Base-by-base conservation (phyloP, 1,284 basidiomycete species). In the Polyporus tsugae region DNA sequence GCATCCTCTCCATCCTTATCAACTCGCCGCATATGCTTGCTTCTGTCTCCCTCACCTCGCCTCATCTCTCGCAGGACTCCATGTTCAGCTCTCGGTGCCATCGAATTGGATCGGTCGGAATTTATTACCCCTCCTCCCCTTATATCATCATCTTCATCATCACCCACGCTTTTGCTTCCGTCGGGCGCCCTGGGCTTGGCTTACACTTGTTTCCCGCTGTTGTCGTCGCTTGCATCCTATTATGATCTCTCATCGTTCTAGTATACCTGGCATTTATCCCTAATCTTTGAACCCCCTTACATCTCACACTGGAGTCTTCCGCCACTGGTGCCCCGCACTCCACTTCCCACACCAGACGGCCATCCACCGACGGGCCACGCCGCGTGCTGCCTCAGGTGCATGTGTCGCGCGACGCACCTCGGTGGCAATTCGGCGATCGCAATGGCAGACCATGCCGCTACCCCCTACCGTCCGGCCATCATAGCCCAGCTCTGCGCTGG, bases 31-130 rank as follows among this genome's bases (percentile, higher is more conserved):
- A 36, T 60, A 66, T 62, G 68, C 53, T 67, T 66, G 66, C 64
- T 66, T 70, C 57, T 64, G 55, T 64, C 63, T 64, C 60, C 60
- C 46, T 22, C 55, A 41, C 42, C 35, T 70, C 59, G 39, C 55
- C 60, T 67, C 61, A 42, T 68, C 64, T 66, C 59, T 67, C 66
- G 63, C 69, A 63, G 65, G 68, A 65, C 55, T 65, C 53, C 60
- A 65, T 53, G 68, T 70, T 67, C 68, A 65, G 71, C 67, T 70
- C 62, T 64, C 66, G 61, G 57, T 64, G 69, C 63, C 65, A 42
- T 60, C 38, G 58, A 60, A 39, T 60, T 39, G 67, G 71, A 72
- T 69, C 67, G 71, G 71, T 72, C 68, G 71, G 71, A 70, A 64
- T 55, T 65, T 57, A 29, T 60, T 60, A 42, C 25, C 49, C 22